phyloP scores from a whole-genome alignment of 176 grass and related monocot species.

The Puccinellia tenuiflora region DNA sequence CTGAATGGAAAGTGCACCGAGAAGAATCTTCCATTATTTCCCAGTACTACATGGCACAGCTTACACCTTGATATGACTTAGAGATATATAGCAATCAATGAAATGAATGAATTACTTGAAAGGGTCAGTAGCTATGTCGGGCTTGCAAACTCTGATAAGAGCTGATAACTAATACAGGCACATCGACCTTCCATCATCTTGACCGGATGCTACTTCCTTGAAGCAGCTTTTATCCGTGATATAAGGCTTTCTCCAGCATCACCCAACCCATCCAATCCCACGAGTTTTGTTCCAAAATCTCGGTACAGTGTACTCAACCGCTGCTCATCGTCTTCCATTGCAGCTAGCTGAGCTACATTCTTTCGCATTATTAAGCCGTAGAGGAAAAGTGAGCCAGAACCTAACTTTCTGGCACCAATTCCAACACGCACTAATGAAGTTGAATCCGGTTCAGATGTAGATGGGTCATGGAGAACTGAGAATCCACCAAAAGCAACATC shows the following conservation, averaged over 20 bases:
- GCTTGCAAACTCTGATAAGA: conserved; percentile 13
- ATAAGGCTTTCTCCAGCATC: conserved; percentile 59
- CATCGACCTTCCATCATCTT: conserved; percentile 26
- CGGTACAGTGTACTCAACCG: conserved; percentile 58
- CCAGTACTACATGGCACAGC: conserved; percentile 14
- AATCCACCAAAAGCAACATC: conserved; percentile 61
- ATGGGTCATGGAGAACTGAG: conserved; percentile 70
- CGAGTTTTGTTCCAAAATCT: conserved; percentile 71
- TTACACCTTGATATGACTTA: conserved; percentile 31
- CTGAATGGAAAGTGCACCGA: background rate
- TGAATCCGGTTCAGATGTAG: conserved; percentile 43
- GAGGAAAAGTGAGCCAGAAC: conserved; percentile 61
- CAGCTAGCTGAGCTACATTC: conserved; percentile 54
- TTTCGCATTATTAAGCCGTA: conserved; percentile 76
- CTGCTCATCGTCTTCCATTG: conserved; percentile 58
- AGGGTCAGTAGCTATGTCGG: conserved; percentile 30
- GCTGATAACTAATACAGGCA: conserved; percentile 27
- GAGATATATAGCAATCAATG: conserved; percentile 28
- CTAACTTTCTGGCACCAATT: conserved; percentile 54
- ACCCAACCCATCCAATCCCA: conserved; percentile 63
- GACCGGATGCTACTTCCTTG: conserved; percentile 27
- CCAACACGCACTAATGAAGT: conserved; percentile 57
- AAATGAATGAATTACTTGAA: conserved; percentile 38
- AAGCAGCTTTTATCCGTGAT: conserved; percentile 55
- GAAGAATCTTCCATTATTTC: conserved; percentile 7